A percentile compares a stretch with the other conserved stretches of the same genome.
phyloP scores from a whole-genome alignment of 208 protist genomes.

The Acanthamoeba castellanii region DNA sequence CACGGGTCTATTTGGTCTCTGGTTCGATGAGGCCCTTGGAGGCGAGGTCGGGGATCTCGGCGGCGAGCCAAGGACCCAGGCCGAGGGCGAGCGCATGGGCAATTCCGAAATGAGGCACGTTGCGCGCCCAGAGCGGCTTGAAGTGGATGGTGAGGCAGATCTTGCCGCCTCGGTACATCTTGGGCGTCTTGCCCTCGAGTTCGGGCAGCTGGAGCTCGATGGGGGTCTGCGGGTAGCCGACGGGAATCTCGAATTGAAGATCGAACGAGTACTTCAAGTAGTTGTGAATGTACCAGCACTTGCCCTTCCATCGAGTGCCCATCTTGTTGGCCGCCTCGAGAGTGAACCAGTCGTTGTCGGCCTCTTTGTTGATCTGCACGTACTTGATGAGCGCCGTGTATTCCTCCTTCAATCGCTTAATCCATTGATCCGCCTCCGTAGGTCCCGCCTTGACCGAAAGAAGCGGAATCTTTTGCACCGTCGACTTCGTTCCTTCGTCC shows the following conservation, averaged over 20 bases:
- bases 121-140: constrained; percentile 97
- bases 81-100: constrained; percentile 97
- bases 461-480: constrained; percentile 95
- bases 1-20: neutral
- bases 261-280: constrained; percentile 97
- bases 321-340: constrained; percentile 94
- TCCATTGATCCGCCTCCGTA: constrained; percentile 96
- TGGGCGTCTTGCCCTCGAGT: constrained; percentile 98
- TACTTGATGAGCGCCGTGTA: constrained; percentile 96
- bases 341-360: constrained; percentile 97
- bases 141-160: constrained; percentile 99
- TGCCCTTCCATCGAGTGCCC: constrained; percentile 97
- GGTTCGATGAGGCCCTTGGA: constrained; percentile 87
- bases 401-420: constrained; percentile 97
- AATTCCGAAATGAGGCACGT: constrained; percentile 98
- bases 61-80: constrained; percentile 96
- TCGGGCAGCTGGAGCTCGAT: constrained; percentile 97
- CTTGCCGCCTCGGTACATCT: constrained; percentile 99
- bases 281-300: constrained; percentile 97
- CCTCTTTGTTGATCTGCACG: constrained; percentile 95
- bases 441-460: constrained; percentile 96
- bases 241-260: constrained; percentile 98
- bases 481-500: constrained; percentile 92
- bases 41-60: constrained; percentile 97
- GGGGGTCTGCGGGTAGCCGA: constrained; percentile 96